Conservation (phyloP, 306 rosid species). For the Quercus dentata region DNA sequence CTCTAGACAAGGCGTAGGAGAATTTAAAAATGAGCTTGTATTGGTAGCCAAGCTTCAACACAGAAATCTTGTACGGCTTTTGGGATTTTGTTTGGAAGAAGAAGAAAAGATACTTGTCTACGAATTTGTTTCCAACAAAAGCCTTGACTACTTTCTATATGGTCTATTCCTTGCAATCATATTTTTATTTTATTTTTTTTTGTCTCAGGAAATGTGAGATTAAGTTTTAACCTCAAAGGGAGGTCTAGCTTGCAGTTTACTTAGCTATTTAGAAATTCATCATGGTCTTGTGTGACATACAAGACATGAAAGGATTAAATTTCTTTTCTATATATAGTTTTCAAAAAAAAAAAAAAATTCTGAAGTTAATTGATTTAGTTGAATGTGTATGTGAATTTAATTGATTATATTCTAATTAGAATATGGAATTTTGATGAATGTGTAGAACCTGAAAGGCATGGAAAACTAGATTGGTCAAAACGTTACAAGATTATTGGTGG, state of each 20-base stretch:
- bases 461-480: conserved; percentile 34
- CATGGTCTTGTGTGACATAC: neutral
- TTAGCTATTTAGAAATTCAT: neutral
- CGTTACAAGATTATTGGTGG: conserved; percentile 34
- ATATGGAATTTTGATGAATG: neutral
- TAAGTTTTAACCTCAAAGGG: no score
- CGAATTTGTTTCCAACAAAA: conserved; percentile 36
- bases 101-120: conserved; percentile 41
- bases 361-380: no score
- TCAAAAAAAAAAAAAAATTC: no score
- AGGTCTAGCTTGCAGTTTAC: neutral
- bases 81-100: conserved; percentile 30
- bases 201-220: neutral
- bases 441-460: conserved; percentile 22
- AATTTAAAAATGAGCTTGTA: conserved; percentile 38
- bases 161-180: neutral
- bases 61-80: conserved; percentile 10
- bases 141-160: conserved; percentile 29
- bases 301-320: neutral
- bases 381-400: neutral
- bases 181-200: neutral
- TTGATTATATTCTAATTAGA: no score
- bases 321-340: neutral
- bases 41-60: conserved; percentile 34
- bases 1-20: conserved; percentile 32